A percentile compares a stretch with the other conserved stretches of the same genome.
Evolutionary conservation across 495 filamentous ascomycete genomes (phyloP).

Genomic region (Parachaetomium inaequale): DNA sequence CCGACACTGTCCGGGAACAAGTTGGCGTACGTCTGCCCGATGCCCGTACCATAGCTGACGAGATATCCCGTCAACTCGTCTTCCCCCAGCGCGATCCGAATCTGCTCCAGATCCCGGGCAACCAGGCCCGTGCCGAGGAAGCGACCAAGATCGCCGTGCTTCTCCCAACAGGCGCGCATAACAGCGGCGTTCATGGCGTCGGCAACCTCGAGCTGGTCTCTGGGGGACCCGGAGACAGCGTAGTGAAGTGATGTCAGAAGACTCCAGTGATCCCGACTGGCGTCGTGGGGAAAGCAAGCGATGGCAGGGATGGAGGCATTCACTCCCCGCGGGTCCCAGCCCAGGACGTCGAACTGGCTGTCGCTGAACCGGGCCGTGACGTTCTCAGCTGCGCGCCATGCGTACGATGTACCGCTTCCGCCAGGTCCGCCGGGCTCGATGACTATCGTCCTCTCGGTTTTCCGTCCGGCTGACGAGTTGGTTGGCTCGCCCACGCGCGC

Average conservation of each 20-base stretch:
- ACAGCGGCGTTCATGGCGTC: slow-evolving; percentile 43
- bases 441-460: slow-evolving; percentile 46
- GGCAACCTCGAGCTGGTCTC: slow-evolving; percentile 36
- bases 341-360: slow-evolving; percentile 47
- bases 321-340: slow-evolving; percentile 57
- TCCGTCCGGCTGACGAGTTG: slow-evolving; percentile 25
- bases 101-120: slow-evolving; percentile 49
- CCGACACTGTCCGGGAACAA: slow-evolving; percentile 49
- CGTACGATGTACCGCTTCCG: slow-evolving; percentile 42
- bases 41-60: slow-evolving; percentile 65
- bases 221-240: slow-evolving; percentile 32
- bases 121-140: slow-evolving; percentile 46
- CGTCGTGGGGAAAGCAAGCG: slow-evolving; percentile 48
- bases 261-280: slow-evolving; percentile 42
- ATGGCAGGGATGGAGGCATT: slow-evolving; percentile 48
- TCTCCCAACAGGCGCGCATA: slow-evolving; percentile 43
- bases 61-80: slow-evolving; percentile 58
- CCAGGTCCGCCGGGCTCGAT: slow-evolving; percentile 48
- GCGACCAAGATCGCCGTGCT: slow-evolving; percentile 41
- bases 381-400: slow-evolving; percentile 35
- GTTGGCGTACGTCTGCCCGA: slow-evolving; percentile 55
- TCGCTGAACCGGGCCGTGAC: slow-evolving; percentile 39
- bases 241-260: slow-evolving; percentile 38
- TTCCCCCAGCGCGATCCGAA: slow-evolving; percentile 47
- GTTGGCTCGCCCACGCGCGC: slow-evolving; percentile 20